These are phyloP conservation scores for Cocos nucifera DNA, from an alignment of 176 grass and related monocot species.

Conservation along the genomic window DNA sequence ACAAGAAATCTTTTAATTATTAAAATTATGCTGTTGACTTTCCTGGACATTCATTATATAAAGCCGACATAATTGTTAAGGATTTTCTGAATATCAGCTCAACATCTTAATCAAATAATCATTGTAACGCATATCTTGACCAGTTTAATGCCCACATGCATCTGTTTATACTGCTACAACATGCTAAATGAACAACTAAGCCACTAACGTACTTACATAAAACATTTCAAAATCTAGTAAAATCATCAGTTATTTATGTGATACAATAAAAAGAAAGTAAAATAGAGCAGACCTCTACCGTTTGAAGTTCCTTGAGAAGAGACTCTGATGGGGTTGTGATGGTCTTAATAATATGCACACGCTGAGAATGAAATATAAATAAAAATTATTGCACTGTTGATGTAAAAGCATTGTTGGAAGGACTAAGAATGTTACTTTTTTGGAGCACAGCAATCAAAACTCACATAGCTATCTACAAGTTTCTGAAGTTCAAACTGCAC, in stretches of 20 bases:
- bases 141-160: neutral
- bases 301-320: conserved; percentile 90
- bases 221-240: too few species aligned
- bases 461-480: conserved; percentile 95
- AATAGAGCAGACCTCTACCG: conserved; percentile 58
- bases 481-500: conserved; percentile 93
- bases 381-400: neutral
- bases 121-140: neutral
- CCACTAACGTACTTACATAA: too few species aligned
- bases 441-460: conserved; percentile 30
- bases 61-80: too few species aligned
- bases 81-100: too few species aligned
- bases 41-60: too few species aligned
- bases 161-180: neutral
- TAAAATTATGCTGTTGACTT: too few species aligned
- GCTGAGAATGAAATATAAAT: conserved; percentile 35
- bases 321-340: conserved; percentile 88
- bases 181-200: neutral
- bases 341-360: conserved; percentile 87
- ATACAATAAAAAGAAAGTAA: neutral
- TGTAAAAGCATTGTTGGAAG: conserved; percentile 7
- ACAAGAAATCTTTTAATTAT: too few species aligned
- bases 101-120: neutral
- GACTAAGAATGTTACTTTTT: conserved; percentile 3
- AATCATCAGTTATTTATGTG: too few species aligned